Percentiles rank a stretch among this genome's conserved stretches.
Conservation (phyloP, 1,139 yeast genomes). For the Hemisphaericaspora xylanilytica region DNA sequence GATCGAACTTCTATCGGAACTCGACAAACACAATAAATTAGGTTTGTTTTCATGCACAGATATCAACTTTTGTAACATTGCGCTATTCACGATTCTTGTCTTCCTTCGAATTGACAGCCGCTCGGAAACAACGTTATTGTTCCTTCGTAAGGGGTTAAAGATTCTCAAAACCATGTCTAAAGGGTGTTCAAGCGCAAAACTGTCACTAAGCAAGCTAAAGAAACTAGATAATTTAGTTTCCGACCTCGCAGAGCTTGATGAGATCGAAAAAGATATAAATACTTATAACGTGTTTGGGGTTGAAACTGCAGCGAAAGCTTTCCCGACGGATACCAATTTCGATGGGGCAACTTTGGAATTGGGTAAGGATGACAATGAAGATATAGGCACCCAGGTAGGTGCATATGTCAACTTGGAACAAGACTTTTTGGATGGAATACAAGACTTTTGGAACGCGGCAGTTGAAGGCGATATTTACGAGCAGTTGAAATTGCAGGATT, state of each 20-base stretch:
- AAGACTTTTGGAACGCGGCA: slow-evolving; percentile 8
- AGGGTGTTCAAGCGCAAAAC: slow-evolving; percentile 20
- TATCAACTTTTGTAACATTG: slow-evolving; percentile 17
- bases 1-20: slow-evolving; percentile 16
- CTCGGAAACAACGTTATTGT: slow-evolving; percentile 16
- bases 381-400: slow-evolving; percentile 5
- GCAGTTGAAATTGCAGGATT: slow-evolving; percentile 8
- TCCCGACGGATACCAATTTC: slow-evolving; percentile 7
- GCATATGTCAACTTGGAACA: slow-evolving; percentile 7
- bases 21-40: slow-evolving; percentile 16
- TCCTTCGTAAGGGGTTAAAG: slow-evolving; percentile 18
- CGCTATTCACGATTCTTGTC: slow-evolving; percentile 17
- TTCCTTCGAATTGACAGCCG: slow-evolving; percentile 17
- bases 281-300: slow-evolving; percentile 9
- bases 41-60: slow-evolving; percentile 20
- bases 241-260: slow-evolving; percentile 13
- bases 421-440: slow-evolving; percentile 10
- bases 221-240: slow-evolving; percentile 11
- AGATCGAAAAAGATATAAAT: slow-evolving; percentile 9
- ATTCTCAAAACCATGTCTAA: slow-evolving; percentile 16
- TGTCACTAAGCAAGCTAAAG: slow-evolving; percentile 9
- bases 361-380: slow-evolving; percentile 5
- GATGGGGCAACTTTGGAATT: slow-evolving; percentile 8
- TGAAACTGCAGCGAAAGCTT: slow-evolving; percentile 11
- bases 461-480: slow-evolving; percentile 11